Conservation (phyloP, 2,329 filamentous ascomycete genomes). For the Apiospora malaysiana region DNA sequence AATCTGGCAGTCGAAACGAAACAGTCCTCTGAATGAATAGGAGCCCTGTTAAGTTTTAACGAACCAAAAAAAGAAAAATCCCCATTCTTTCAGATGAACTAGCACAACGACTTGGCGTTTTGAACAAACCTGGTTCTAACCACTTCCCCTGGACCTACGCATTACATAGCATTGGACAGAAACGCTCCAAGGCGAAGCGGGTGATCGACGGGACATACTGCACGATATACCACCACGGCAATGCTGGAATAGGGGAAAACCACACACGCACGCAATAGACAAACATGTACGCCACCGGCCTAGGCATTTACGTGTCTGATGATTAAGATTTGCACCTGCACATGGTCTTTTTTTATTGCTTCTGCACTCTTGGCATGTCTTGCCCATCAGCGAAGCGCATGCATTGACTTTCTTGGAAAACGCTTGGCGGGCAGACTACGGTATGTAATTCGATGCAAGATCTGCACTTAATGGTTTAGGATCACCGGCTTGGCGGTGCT, state of each 20-base stretch:
- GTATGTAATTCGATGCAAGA: neutral
- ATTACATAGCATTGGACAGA: constrained; percentile 12
- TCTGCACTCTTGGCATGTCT: constrained; percentile 16
- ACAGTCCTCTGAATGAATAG: neutral
- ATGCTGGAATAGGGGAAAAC: neutral
- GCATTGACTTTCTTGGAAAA: neutral
- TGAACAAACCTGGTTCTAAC: neutral
- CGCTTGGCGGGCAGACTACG: neutral
- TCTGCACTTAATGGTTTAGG: constrained; percentile 8
- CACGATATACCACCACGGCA: constrained; percentile 5
- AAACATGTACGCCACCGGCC: neutral
- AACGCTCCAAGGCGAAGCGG: neutral
- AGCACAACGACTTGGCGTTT: constrained; percentile 7
- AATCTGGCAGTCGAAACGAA: neutral
- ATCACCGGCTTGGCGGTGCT: constrained; percentile 15
- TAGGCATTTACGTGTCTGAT: constrained; percentile 1
- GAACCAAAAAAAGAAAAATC: neutral
- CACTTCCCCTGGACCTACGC: neutral
- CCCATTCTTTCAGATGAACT: constrained; percentile 8
- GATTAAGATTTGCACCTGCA: neutral
- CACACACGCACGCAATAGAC: neutral
- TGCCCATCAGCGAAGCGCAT: neutral
- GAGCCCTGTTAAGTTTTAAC: neutral
- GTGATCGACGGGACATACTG: constrained; percentile 17
- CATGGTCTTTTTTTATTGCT: constrained; percentile 1